Evolutionary conservation across 805 yeast genomes (phyloP).

Genomic region (Jamesozyma jinghongensis): DNA sequence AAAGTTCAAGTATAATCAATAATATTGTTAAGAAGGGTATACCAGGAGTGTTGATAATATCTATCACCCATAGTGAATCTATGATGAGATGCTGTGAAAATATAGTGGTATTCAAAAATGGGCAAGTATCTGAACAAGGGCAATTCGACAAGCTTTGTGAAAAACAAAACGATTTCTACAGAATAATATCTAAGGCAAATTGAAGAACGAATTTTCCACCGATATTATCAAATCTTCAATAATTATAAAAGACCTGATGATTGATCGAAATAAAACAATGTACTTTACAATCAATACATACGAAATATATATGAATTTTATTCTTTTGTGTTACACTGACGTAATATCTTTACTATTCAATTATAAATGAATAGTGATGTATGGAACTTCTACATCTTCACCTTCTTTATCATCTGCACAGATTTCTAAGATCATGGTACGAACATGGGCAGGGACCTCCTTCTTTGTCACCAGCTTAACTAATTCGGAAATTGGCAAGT

Average conservation of each 20-base stretch:
- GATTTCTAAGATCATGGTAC: conserved; percentile 76
- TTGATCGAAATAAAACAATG: too few relatives aligned
- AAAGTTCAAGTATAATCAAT: conserved; percentile 43
- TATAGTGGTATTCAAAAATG: conserved; percentile 41
- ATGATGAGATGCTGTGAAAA: conserved; percentile 53
- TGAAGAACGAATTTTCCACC: too few relatives aligned
- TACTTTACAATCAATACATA: neutral
- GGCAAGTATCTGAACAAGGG: conserved; percentile 42
- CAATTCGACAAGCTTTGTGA: conserved; percentile 20
- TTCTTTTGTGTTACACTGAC: too few relatives aligned
- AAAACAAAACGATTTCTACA: conserved; percentile 2
- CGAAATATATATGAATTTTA: neutral
- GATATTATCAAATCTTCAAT: too few relatives aligned
- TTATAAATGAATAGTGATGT: conserved; percentile 53
- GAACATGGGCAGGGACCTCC: conserved; percentile 62
- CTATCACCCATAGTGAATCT: conserved; percentile 67
- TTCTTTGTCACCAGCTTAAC: conserved; percentile 81
- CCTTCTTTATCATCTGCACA: conserved; percentile 88
- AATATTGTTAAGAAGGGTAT: conserved; percentile 35
- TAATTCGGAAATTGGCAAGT: conserved; percentile 58
- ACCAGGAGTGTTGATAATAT: conserved; percentile 40
- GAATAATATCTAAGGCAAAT: neutral
- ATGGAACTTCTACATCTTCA: conserved; percentile 95
- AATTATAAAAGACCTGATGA: too few relatives aligned
- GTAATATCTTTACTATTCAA: neutral